Evolutionary conservation across 805 yeast species (phyloP).

Genomic region (Nakazawaea laoshanensis): DNA sequence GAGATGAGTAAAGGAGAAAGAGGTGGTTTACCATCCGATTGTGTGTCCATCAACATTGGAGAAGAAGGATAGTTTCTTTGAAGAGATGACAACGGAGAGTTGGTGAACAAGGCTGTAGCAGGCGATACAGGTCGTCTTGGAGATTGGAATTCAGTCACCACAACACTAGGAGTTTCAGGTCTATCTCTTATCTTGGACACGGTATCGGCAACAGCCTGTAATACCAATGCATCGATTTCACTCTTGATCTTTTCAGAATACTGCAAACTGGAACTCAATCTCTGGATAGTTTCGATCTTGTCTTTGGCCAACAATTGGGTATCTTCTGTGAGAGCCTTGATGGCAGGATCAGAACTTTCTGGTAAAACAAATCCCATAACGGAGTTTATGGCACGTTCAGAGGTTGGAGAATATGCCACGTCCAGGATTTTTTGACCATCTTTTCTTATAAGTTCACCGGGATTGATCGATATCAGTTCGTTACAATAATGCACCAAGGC

Average conservation of each 20-base stretch:
- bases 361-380: slow-evolving; percentile 33
- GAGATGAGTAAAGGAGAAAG: slow-evolving; percentile 75
- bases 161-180: slow-evolving; percentile 18
- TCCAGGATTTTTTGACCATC: slow-evolving; percentile 22
- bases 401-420: slow-evolving; percentile 45
- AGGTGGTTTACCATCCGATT: slow-evolving; percentile 43
- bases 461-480: slow-evolving; percentile 64
- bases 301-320: slow-evolving; percentile 51
- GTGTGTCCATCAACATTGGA: slow-evolving; percentile 36
- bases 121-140: slow-evolving; percentile 53
- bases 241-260: slow-evolving; percentile 69
- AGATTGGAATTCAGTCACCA: slow-evolving; percentile 25
- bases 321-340: slow-evolving; percentile 54
- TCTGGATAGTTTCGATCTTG: slow-evolving; percentile 60
- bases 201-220: slow-evolving; percentile 55
- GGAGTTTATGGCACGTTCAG: slow-evolving; percentile 44
- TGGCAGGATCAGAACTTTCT: slow-evolving; percentile 55
- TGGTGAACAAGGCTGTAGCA: slow-evolving; percentile 20
- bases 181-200: slow-evolving; percentile 41
- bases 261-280: slow-evolving; percentile 67
- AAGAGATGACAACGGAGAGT: slow-evolving; percentile 52
- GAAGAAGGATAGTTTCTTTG: slow-evolving; percentile 50
- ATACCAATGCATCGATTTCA: slow-evolving; percentile 68
- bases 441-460: slow-evolving; percentile 41
- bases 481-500: slow-evolving; percentile 59